phyloP scores from a whole-genome alignment of 2,329 filamentous ascomycete genomes.

The Diaporthe aspalathi region DNA sequence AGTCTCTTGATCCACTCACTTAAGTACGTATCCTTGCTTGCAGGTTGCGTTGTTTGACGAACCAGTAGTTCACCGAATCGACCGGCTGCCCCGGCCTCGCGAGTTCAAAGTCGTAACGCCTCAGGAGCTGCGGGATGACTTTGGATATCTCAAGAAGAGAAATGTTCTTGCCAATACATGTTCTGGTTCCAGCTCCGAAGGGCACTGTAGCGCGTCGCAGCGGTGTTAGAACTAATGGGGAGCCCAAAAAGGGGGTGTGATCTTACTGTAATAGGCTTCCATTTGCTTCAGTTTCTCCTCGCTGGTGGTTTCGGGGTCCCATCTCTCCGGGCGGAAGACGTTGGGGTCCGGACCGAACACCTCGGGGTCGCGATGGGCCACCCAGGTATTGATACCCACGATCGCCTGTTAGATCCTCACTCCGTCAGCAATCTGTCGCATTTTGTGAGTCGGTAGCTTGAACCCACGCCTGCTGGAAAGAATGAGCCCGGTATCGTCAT shows the following conservation, averaged over 20 bases:
- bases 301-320: constrained; percentile 45
- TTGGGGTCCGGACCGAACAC: constrained; percentile 68
- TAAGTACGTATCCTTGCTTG: not conserved
- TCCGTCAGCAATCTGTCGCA: not conserved
- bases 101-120: constrained; percentile 23
- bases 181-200: constrained; percentile 62
- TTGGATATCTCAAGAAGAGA: constrained; percentile 30
- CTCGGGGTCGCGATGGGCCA: constrained; percentile 65
- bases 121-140: constrained; percentile 24
- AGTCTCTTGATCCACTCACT: not conserved
- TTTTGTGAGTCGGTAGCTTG: not conserved
- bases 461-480: constrained; percentile 7
- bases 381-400: constrained; percentile 70
- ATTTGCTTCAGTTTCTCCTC: constrained; percentile 14
- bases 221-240: not conserved
- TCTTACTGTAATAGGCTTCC: constrained; percentile 8
- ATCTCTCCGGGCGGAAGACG: constrained; percentile 67
- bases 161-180: constrained; percentile 53
- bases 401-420: constrained; percentile 49
- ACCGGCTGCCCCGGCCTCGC: not conserved
- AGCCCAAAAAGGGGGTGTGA: not conserved
- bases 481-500: not conserved
- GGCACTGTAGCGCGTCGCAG: constrained; percentile 42
- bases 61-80: not conserved
- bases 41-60: constrained; percentile 1